Conservation (phyloP, 2,329 filamentous ascomycete genomes). For the Geosmithia putterillii region DNA sequence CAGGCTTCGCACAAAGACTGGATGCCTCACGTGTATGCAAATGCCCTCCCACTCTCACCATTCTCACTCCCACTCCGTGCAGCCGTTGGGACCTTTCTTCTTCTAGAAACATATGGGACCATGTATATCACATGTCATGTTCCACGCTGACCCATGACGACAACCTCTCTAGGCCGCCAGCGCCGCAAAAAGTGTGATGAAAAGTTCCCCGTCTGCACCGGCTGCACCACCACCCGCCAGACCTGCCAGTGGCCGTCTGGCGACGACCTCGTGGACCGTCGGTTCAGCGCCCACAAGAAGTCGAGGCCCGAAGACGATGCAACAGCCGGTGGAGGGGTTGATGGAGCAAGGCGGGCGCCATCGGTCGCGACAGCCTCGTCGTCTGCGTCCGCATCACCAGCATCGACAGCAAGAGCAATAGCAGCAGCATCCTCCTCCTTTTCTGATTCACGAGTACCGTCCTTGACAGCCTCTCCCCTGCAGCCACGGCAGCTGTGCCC, state of each 20-base stretch:
- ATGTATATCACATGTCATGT: background rate
- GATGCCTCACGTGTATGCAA: slow-evolving; percentile 5
- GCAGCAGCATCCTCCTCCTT: background rate
- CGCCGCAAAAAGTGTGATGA: background rate
- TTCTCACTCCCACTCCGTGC: too few species aligned
- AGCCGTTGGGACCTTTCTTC: too few species aligned
- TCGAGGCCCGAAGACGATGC: background rate
- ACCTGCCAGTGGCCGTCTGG: background rate
- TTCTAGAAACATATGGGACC: background rate
- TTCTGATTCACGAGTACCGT: too few species aligned
- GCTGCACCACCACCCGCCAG: background rate
- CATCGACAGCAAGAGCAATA: background rate
- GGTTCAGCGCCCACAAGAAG: background rate
- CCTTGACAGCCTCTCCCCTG: too few species aligned
- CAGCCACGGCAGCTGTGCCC: too few species aligned
- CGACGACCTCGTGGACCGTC: background rate
- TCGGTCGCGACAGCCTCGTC: background rate
- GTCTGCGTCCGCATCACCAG: background rate
- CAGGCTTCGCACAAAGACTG: slow-evolving; percentile 5
- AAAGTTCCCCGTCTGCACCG: background rate
- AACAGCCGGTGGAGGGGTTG: background rate
- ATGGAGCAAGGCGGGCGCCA: too few species aligned
- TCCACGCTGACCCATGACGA: background rate
- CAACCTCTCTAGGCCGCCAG: background rate
- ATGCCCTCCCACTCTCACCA: background rate